These are phyloP conservation scores for Neurospora sp. DNA, from an alignment of 495 filamentous ascomycete genomes.

Conservation along the genomic window DNA sequence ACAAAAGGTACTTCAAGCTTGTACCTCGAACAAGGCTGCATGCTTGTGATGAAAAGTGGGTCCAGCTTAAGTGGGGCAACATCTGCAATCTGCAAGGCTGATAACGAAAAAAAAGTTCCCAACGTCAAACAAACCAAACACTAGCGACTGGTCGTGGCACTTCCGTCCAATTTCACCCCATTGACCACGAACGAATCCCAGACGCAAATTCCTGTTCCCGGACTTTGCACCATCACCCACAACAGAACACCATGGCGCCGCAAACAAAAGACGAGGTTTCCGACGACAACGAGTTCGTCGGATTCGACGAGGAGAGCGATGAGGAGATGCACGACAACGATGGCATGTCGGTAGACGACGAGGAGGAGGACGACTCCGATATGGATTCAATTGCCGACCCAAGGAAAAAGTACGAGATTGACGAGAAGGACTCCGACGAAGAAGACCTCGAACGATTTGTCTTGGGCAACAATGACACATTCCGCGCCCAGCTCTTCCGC, in stretches of 20 bases:
- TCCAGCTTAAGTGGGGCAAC: neutral
- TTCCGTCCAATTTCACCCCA: slow-evolving; percentile 1
- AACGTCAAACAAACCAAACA: slow-evolving; percentile 1
- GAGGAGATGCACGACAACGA: neutral
- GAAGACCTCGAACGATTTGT: slow-evolving; percentile 76
- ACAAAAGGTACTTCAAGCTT: neutral
- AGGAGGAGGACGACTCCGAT: neutral
- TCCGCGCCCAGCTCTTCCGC: slow-evolving; percentile 57
- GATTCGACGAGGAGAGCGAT: slow-evolving; percentile 26
- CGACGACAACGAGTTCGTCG: slow-evolving; percentile 20
- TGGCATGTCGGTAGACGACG: slow-evolving; percentile 25
- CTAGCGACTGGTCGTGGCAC: neutral
- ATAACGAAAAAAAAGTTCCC: slow-evolving; percentile 23
- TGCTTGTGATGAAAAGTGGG: neutral
- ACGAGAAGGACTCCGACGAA: slow-evolving; percentile 70
- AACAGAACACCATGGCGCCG: slow-evolving; percentile 7
- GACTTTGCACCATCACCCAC: neutral
- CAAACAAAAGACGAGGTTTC: slow-evolving; percentile 13
- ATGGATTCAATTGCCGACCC: neutral
- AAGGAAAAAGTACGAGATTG: slow-evolving; percentile 8
- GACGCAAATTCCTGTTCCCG: neutral
- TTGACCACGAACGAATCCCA: neutral
- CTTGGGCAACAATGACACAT: slow-evolving; percentile 75
- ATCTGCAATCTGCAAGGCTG: slow-evolving; percentile 20
- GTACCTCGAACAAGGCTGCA: slow-evolving; percentile 10